Evolutionary conservation across 257 asterid species (phyloP), one percentile per base, ranked within the genome.

Genomic region (Jacaranda copaia): DNA sequence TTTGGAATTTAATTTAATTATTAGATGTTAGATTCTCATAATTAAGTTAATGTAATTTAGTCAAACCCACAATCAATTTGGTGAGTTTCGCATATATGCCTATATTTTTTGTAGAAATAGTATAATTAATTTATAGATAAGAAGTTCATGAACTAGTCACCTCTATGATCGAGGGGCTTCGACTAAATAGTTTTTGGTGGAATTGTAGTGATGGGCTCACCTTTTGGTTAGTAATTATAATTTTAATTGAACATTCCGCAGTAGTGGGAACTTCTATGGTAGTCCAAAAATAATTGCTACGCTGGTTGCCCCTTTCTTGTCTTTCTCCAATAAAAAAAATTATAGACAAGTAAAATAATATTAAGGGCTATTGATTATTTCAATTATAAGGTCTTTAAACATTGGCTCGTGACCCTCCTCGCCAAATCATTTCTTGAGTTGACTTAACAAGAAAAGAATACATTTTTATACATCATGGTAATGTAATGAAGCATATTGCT

Each of bases 61-160:
- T 89, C 92, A 87, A 77, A 87, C 84, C 77, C 58, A 80, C 90
- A 89, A 87, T 87, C 83, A 80, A 39, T 55, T 10, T 74, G 81
- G 73, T 69, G 59, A 65, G 68, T 73, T 73, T 81, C 52, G 81
- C 72, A 78, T 58, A 72, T 61, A 73, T 63, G 56, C 62, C 43
- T 53, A 39, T 39, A 74, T 42, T 14, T 55, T 14, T 68, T 5
- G 4, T 42, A 70, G 73, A 70, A 64, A 46, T 36, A 20, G 8
- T 56, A 42, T 40, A 40, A 73, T 73, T 82, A n/a, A 4, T 55
- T 55, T 55, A 5, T 42, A 5, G 8, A 8, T 42, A 42, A 5
- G 46, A 3, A 25, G 32, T 25, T 2, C 32, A 2, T 25, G 32
- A 25, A 25, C 32, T 2, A 25, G 32, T 0, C 32, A 25, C 32